Evolutionary conservation across 192 early-diverging fungal species (phyloP), one percentile per base, ranked within the genome.

Genomic region (Rhizophagus sp.): DNA sequence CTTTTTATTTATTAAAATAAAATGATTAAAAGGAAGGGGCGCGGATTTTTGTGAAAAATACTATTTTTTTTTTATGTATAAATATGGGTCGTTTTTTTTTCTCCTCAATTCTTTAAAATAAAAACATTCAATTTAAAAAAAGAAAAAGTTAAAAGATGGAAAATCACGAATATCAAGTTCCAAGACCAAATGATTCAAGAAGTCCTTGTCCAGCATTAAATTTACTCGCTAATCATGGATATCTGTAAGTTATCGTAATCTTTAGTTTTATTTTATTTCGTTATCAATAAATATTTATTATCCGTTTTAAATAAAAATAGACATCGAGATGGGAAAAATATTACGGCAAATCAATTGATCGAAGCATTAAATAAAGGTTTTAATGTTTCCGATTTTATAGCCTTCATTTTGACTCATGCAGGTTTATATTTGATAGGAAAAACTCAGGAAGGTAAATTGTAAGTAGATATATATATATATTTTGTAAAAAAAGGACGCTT

Each of bases 141-240:
- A 52, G 1, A 12, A 52, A n/a, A n/a, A n/a, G n/a, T n/a, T n/a
- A n/a, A n/a, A 52, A 52, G 50, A 52, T 52, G 50, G 50, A 52
- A 52, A 52, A 52, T 17, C 25, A 47, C 11, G 75, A 76, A 12
- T 76, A 34, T n/a, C 49, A 64, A 49, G 22, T 62, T n/a, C 75
- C 75, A 8, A 62, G 75, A 6, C 57, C 57, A n/a, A 25, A 65
- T 64, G 75, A 76, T 44, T 19, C 22, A 39, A 76, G 75, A 36
- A 36, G 36, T 76, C 75, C 75, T 34, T 76, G 75, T 19, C 75
- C 75, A 4, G 75, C 62, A 24, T 19, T 76, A 27, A 76, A 76
- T 44, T 3, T 24, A 10, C 34, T 76, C 13, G 75, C 75, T 41
- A 76, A 76, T 76, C 62, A 76, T 44, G 75, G 75, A n/a, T 76